These are phyloP conservation scores for Casaregolazyma suthepensis DNA, from an alignment of 1,139 yeast species.

Conservation along the genomic window DNA sequence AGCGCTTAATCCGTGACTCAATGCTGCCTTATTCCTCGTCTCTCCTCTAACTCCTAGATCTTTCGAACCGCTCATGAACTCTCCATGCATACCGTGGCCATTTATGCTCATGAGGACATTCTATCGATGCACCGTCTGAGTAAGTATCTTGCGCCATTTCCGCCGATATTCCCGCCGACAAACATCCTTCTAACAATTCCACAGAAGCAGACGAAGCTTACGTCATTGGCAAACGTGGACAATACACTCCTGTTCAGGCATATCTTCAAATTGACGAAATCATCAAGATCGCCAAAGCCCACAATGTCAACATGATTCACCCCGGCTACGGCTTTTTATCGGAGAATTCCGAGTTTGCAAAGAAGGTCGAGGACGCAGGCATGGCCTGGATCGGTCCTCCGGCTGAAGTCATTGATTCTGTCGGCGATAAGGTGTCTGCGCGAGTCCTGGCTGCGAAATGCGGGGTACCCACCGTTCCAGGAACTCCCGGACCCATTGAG, in stretches of 20 bases:
- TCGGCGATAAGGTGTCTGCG: conserved; percentile 96
- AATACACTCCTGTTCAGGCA: conserved; percentile 93
- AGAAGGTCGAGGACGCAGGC: conserved; percentile 84
- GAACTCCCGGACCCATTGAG: conserved; percentile 96
- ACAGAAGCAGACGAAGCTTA: conserved; percentile 37
- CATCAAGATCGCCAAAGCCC: conserved; percentile 79
- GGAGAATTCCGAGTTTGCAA: conserved; percentile 92
- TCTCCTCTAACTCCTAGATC: conserved; percentile 36
- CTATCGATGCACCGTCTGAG: conserved; percentile 85
- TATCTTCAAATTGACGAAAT: conserved; percentile 95
- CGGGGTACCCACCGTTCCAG: conserved; percentile 92
- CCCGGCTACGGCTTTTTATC: conserved; percentile 98
- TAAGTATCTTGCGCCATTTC: conserved; percentile 24
- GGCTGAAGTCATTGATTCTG: conserved; percentile 82
- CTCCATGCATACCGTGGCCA: conserved; percentile 96
- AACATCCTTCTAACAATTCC: not conserved
- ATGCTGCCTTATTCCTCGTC: not conserved
- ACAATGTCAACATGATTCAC: conserved; percentile 91
- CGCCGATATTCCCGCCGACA: not conserved
- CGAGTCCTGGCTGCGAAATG: conserved; percentile 77
- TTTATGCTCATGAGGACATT: conserved; percentile 94
- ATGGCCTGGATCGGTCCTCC: conserved; percentile 97
- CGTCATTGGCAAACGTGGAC: conserved; percentile 84
- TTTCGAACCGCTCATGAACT: conserved; percentile 97
- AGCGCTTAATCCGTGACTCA: not conserved